Evolutionary conservation across 2,329 filamentous ascomycete genomes (phyloP).

Genomic region (Paracoccidioides brasiliensis): DNA sequence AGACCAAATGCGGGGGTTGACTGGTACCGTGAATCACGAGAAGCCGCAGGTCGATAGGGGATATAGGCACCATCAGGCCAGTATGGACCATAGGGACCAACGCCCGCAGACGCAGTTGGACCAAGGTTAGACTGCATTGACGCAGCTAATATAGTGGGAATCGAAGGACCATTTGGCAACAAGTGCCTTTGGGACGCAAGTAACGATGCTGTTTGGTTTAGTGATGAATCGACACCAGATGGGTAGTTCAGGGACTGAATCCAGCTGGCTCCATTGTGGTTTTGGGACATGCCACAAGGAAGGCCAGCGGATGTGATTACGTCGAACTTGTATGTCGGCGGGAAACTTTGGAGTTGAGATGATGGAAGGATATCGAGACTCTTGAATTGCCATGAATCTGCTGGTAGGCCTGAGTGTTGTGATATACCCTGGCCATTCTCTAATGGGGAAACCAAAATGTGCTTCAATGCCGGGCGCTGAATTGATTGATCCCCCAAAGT

Average conservation of each 20-base stretch:
- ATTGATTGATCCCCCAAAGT: slow-evolving; percentile 59
- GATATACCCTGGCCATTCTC: slow-evolving; percentile 26
- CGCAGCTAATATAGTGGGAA: slow-evolving; percentile 47
- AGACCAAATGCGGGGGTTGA: slow-evolving; percentile 14
- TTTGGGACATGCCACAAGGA: slow-evolving; percentile 16
- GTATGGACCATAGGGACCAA: slow-evolving; percentile 47
- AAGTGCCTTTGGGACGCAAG: slow-evolving; percentile 28
- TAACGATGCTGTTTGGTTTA: slow-evolving; percentile 43
- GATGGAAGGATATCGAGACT: slow-evolving; percentile 19
- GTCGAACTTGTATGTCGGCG: slow-evolving; percentile 28
- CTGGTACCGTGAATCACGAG: slow-evolving; percentile 37
- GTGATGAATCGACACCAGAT: slow-evolving; percentile 47
- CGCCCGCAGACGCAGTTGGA: slow-evolving; percentile 45
- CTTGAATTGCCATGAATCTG: slow-evolving; percentile 21
- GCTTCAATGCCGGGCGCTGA: slow-evolving; percentile 66
- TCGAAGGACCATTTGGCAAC: slow-evolving; percentile 35
- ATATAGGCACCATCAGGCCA: slow-evolving; percentile 51
- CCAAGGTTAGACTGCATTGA: slow-evolving; percentile 40
- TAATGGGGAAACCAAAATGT: slow-evolving; percentile 59
- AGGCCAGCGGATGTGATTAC: slow-evolving; percentile 11
- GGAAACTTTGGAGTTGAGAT: slow-evolving; percentile 24
- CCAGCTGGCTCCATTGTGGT: slow-evolving; percentile 28
- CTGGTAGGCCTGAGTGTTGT: slow-evolving; percentile 19
- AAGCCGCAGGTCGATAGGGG: slow-evolving; percentile 46
- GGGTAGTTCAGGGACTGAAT: slow-evolving; percentile 32